Conservation (phyloP, 1,284 basidiomycete species). For the Moniliella sp. region DNA sequence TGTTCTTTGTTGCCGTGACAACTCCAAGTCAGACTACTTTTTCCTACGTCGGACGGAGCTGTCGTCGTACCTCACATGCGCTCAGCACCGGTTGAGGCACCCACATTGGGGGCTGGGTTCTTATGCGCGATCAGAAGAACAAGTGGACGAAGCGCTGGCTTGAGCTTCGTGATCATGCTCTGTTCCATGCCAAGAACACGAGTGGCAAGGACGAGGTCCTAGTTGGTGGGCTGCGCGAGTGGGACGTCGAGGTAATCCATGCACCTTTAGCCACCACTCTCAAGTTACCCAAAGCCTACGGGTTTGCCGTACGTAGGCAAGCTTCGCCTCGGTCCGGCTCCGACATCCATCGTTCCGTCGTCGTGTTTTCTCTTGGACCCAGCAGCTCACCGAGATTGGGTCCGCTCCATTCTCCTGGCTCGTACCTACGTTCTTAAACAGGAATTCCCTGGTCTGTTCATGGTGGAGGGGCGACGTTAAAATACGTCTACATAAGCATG, state of each 20-base stretch:
- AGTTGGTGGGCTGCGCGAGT: constrained; percentile 18
- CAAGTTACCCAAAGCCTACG: constrained; percentile 21
- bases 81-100: constrained; percentile 14
- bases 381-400: constrained; percentile 28
- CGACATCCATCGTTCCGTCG: constrained; percentile 20
- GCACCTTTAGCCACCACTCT: constrained; percentile 3
- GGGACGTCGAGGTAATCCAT: constrained; percentile 22
- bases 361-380: constrained; percentile 21
- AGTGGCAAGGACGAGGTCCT: constrained; percentile 25
- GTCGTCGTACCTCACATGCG: constrained; percentile 15
- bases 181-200: constrained; percentile 27
- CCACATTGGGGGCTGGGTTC: constrained; percentile 24
- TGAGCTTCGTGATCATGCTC: constrained; percentile 25
- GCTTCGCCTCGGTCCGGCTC: constrained; percentile 18
- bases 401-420: constrained; percentile 18
- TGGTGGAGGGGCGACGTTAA: too few relatives aligned
- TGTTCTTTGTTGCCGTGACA: constrained; percentile 11
- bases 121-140: constrained; percentile 18
- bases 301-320: constrained; percentile 24
- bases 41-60: constrained; percentile 23
- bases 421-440: constrained; percentile 25
- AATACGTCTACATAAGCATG: too few relatives aligned
- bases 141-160: constrained; percentile 30
- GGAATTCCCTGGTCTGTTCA: constrained; percentile 22
- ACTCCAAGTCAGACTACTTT: constrained; percentile 15